Base-by-base conservation (phyloP, 495 filamentous ascomycete genomes). In the Coniosporium apollinis region DNA sequence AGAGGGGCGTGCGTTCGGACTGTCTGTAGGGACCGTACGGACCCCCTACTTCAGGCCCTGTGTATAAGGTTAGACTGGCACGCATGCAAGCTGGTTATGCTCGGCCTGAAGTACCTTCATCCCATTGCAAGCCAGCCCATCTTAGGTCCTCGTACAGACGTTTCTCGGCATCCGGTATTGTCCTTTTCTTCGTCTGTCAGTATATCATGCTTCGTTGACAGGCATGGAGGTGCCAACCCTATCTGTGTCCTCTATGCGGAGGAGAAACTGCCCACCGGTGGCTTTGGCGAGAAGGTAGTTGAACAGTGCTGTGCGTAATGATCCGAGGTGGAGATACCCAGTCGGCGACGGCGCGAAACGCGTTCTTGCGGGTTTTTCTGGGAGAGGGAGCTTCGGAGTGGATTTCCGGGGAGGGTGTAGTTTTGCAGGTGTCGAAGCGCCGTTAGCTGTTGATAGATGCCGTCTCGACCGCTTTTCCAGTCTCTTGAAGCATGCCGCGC, bases 281-380 rank as follows among this genome's bases (percentile, higher is more conserved):
- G 73, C 67, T 52, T 75, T 85, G 9, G 89, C 89, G 20, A 87
- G 65, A 1, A 97, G 62, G 41, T 84, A 96, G 51, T 89, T 96
- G 65, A 76, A 96, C 14, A 97, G 54, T 0, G 91, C 91, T 1
- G 89, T 97, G 40, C 89, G 66, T 33, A 97, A 55, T 7, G 82
- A 89, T 21, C 89, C 89, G 22, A 97, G 67, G 57, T 97, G 89
- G 13, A 96, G 65, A 54, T 83, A 82, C 13, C 89, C 89, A 5
- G 89, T 97, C 2, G 89, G 89, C 2, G 87, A 94, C 11, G 89
- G 89, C 1, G 89, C 89, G 58, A 97, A 97, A 30, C 89, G 77
- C 17, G 89, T 94, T 38, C 89, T 68, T 19, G 80, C 84, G 29
- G 89, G 84, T 0, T 45, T 50, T 5, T 65, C 54, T 31, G 79